phyloP scores from a whole-genome alignment of 2,329 filamentous ascomycete genomes.

The Raffaelea deltoideospora region DNA sequence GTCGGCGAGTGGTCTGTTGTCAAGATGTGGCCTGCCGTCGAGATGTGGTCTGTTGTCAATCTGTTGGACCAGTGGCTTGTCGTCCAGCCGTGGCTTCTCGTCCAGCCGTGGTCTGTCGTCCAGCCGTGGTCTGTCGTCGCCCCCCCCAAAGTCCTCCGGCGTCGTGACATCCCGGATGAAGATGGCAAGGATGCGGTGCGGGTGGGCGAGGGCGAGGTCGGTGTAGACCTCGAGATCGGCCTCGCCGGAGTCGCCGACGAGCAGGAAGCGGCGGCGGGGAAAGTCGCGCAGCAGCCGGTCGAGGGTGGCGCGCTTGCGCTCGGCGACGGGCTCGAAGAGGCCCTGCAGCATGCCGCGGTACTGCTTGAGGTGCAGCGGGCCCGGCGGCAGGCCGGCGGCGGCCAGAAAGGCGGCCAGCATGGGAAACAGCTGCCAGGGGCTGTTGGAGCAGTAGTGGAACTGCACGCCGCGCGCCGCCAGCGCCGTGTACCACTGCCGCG shows the following conservation, averaged over 20 bases:
- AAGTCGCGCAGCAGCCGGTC: constrained; percentile 82
- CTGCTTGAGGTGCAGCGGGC: constrained; percentile 89
- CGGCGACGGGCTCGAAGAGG: constrained; percentile 93
- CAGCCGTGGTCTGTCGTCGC: too few species aligned
- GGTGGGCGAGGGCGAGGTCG: constrained; percentile 74
- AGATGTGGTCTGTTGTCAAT: too few species aligned
- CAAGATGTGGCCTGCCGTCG: too few species aligned
- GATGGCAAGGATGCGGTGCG: constrained; percentile 66
- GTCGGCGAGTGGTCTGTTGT: background rate
- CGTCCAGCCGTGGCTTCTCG: too few species aligned
- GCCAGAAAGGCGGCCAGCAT: constrained; percentile 77
- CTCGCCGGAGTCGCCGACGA: constrained; percentile 92
- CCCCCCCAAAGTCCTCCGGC: constrained; percentile 46
- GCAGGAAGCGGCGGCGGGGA: constrained; percentile 71
- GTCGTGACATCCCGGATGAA: constrained; percentile 96
- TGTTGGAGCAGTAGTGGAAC: constrained; percentile 98
- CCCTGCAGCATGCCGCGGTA: constrained; percentile 96
- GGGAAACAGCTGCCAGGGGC: constrained; percentile 93
- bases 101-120: background rate
- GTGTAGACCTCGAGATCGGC: constrained; percentile 96
- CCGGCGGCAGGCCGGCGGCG: constrained; percentile 62
- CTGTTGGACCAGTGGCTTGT: too few species aligned
- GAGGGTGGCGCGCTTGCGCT: constrained; percentile 79
- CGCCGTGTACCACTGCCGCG: constrained; percentile 74
- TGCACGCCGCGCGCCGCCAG: constrained; percentile 69